Percentiles rank a stretch among this genome's conserved stretches.
Evolutionary conservation across 1,284 basidiomycete genomes (phyloP).

Genomic region (Cronartium quercuum): DNA sequence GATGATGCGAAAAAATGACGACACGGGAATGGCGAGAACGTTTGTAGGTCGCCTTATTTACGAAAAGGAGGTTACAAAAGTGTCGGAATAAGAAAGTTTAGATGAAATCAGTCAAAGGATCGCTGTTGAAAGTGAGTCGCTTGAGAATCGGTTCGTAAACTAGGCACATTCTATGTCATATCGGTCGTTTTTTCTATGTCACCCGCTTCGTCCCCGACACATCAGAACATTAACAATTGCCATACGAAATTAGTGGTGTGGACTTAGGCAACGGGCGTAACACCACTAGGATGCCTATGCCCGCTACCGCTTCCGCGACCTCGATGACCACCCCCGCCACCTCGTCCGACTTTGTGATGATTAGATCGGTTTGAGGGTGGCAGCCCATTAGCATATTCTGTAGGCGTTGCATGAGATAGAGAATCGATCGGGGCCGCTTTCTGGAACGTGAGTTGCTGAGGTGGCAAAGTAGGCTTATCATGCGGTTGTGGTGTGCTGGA

Average conservation of each 20-base stretch:
- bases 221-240: background rate
- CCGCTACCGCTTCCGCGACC: constrained; percentile 19
- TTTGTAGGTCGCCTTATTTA: background rate
- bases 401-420: constrained; percentile 35
- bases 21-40: background rate
- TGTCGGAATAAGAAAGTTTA: background rate
- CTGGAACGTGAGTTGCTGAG: constrained; percentile 36
- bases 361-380: constrained; percentile 9
- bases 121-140: background rate
- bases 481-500: constrained; percentile 9
- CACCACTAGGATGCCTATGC: constrained; percentile 24
- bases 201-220: too few relatives aligned
- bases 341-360: constrained; percentile 23
- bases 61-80: background rate
- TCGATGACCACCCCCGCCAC: constrained; percentile 22
- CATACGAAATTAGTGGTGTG: background rate
- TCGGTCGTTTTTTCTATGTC: background rate
- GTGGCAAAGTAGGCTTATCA: constrained; percentile 37
- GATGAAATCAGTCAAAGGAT: background rate
- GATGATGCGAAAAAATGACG: background rate
- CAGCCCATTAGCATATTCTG: constrained; percentile 28
- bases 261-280: constrained; percentile 18
- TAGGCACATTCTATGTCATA: background rate
- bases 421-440: constrained; percentile 39
- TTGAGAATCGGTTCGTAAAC: background rate